Percentiles rank a stretch among this genome's conserved stretches.
These are phyloP conservation scores for Gautieria morchelliformis DNA, from an alignment of 768 basidiomycete genomes.

Conservation along the genomic window DNA sequence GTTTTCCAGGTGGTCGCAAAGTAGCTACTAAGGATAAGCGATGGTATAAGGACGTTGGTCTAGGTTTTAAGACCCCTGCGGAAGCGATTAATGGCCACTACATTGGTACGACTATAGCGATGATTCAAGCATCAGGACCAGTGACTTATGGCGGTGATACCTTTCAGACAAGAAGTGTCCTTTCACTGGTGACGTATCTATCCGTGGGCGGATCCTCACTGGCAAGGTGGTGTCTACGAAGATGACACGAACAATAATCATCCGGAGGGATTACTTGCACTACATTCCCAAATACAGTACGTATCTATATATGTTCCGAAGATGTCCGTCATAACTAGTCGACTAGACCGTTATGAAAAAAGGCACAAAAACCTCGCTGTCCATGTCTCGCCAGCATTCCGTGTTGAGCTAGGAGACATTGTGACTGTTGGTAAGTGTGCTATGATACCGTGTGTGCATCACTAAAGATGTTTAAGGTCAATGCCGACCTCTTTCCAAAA, in stretches of 20 bases:
- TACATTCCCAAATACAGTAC: conserved; percentile 98
- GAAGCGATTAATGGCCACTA: conserved; percentile 96
- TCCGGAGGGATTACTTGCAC: conserved; percentile 90
- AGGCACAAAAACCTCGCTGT: conserved; percentile 97
- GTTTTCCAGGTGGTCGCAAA: conserved; percentile 68
- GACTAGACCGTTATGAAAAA: conserved; percentile 91
- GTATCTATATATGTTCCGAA: conserved; percentile 22
- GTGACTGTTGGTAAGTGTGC: conserved; percentile 83
- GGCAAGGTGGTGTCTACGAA: conserved; percentile 98
- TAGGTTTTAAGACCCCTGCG: conserved; percentile 92
- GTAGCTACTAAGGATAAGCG: conserved; percentile 89
- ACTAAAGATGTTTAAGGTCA: conserved; percentile 49
- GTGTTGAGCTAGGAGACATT: conserved; percentile 86
- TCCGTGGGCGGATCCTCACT: conserved; percentile 97
- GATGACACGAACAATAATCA: conserved; percentile 98
- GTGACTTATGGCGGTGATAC: neutral
- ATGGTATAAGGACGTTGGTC: conserved; percentile 98
- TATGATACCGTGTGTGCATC: neutral
- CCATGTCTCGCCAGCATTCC: conserved; percentile 97
- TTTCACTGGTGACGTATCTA: conserved; percentile 93
- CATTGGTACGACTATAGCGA: conserved; percentile 54
- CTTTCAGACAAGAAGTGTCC: conserved; percentile 96
- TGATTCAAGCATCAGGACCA: neutral
- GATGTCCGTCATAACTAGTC: conserved; percentile 7
- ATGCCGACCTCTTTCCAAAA: conserved; percentile 98